Evolutionary conservation across 176 grass and related monocot genomes (phyloP).

Genomic region (Alopecurus myosuroides): DNA sequence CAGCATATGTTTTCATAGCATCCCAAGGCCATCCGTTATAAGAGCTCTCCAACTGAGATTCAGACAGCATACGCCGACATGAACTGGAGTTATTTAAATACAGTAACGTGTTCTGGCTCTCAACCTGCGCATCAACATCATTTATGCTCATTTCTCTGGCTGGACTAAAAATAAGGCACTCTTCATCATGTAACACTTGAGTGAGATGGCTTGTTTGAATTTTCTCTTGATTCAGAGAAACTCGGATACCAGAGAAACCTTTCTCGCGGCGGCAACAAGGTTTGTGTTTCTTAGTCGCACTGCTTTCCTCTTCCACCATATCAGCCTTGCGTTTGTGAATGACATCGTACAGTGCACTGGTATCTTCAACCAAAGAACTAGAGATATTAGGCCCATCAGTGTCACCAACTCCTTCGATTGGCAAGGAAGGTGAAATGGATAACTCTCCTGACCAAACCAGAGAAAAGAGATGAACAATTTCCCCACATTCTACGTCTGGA

Average conservation of each 20-base stretch:
- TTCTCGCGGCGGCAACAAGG: slow-evolving; percentile 64
- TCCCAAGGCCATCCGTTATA: slow-evolving; percentile 69
- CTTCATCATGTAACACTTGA: slow-evolving; percentile 25
- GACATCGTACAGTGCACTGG: slow-evolving; percentile 1
- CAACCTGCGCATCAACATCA: slow-evolving; percentile 18
- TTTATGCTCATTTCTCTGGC: slow-evolving; percentile 26
- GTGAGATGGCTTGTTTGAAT: slow-evolving; percentile 26
- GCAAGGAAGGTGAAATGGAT: slow-evolving; percentile 60
- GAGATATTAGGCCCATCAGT: slow-evolving; percentile 51
- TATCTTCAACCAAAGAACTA: slow-evolving; percentile 22
- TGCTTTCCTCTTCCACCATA: not conserved
- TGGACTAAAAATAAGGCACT: slow-evolving; percentile 42
- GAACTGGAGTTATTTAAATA: not conserved
- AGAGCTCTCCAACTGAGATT: slow-evolving; percentile 37
- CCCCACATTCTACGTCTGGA: slow-evolving; percentile 79
- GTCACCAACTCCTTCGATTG: slow-evolving; percentile 82
- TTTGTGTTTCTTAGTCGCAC: slow-evolving; percentile 65
- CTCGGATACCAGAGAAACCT: slow-evolving; percentile 79
- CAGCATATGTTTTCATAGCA: slow-evolving; percentile 50
- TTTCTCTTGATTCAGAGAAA: slow-evolving; percentile 51
- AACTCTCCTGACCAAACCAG: slow-evolving; percentile 59
- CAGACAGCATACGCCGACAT: slow-evolving; percentile 34
- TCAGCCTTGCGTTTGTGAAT: slow-evolving; percentile 45
- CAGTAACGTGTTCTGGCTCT: not conserved
- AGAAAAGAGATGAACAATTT: slow-evolving; percentile 70